Conservation (phyloP, 495 filamentous ascomycete species). For the Xylaria flabelliformis region DNA sequence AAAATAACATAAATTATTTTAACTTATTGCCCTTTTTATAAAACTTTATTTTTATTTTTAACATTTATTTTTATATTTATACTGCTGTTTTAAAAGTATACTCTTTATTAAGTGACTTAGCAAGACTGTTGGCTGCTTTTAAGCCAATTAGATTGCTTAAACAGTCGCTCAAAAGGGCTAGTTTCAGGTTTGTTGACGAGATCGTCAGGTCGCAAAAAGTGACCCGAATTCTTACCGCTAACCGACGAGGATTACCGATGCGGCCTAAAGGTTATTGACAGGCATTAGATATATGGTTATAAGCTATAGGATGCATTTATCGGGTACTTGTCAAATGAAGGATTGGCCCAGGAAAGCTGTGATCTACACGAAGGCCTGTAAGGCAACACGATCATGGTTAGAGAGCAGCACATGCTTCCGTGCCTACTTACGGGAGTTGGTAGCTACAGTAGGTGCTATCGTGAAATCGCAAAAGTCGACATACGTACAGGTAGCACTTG, state of each 20-base stretch:
- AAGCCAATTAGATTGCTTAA: too few species aligned
- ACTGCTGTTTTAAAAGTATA: too few species aligned
- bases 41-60: too few species aligned
- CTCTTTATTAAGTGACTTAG: too few species aligned
- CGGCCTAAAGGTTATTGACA: background rate
- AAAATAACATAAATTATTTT: too few species aligned
- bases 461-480: background rate
- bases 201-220: too few species aligned
- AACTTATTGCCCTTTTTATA: too few species aligned
- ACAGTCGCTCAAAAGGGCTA: too few species aligned
- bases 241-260: background rate
- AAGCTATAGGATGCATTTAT: background rate
- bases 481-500: conserved; percentile 6
- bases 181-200: too few species aligned
- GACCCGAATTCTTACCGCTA: background rate
- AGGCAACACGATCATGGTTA: background rate
- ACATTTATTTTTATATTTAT: too few species aligned
- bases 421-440: background rate
- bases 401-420: background rate
- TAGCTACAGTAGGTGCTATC: background rate
- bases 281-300: background rate
- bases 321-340: background rate
- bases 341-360: background rate
- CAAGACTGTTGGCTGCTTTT: too few species aligned
- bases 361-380: too few species aligned